These are phyloP conservation scores for Kregervanrija delftensis DNA, from an alignment of 805 yeast genomes.

Conservation along the genomic window DNA sequence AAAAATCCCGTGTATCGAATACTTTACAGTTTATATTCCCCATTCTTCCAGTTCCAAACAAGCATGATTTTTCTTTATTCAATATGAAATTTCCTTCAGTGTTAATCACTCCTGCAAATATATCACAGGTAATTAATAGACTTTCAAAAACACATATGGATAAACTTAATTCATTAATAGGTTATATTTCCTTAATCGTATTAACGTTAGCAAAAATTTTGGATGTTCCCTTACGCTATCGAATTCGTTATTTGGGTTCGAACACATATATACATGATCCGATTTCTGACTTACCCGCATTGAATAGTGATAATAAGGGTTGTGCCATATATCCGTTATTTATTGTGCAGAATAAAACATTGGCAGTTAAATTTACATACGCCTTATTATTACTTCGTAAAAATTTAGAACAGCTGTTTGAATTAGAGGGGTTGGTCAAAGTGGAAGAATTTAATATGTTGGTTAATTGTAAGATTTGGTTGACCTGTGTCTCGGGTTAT, in stretches of 20 bases:
- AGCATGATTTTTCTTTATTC: slow-evolving; percentile 26
- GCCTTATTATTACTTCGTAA: slow-evolving; percentile 40
- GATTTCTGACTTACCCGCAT: slow-evolving; percentile 28
- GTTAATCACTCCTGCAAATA: slow-evolving; percentile 4
- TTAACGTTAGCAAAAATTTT: slow-evolving; percentile 34
- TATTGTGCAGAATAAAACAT: slow-evolving; percentile 33
- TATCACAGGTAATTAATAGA: slow-evolving; percentile 11
- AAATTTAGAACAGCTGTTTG: slow-evolving; percentile 39
- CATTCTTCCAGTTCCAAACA: slow-evolving; percentile 15
- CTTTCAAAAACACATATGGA: slow-evolving; percentile 29
- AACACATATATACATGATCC: slow-evolving; percentile 43
- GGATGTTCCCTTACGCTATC: slow-evolving; percentile 41
- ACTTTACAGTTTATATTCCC: slow-evolving; percentile 27
- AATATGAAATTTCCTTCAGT: slow-evolving; percentile 24
- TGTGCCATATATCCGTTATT: slow-evolving; percentile 38
- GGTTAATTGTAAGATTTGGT: slow-evolving; percentile 28
- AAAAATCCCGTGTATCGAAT: slow-evolving; percentile 22
- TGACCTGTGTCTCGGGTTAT: slow-evolving; percentile 22
- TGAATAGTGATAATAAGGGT: not conserved
- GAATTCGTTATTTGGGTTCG: slow-evolving; percentile 40
- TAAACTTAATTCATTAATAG: slow-evolving; percentile 42
- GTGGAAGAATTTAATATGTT: slow-evolving; percentile 27
- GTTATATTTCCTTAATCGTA: slow-evolving; percentile 38
- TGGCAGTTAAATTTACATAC: slow-evolving; percentile 40
- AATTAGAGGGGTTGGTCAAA: slow-evolving; percentile 22